These are phyloP conservation scores for Pseudogymnoascus sp. DNA, from an alignment of 2,329 filamentous ascomycete genomes.

Conservation along the genomic window DNA sequence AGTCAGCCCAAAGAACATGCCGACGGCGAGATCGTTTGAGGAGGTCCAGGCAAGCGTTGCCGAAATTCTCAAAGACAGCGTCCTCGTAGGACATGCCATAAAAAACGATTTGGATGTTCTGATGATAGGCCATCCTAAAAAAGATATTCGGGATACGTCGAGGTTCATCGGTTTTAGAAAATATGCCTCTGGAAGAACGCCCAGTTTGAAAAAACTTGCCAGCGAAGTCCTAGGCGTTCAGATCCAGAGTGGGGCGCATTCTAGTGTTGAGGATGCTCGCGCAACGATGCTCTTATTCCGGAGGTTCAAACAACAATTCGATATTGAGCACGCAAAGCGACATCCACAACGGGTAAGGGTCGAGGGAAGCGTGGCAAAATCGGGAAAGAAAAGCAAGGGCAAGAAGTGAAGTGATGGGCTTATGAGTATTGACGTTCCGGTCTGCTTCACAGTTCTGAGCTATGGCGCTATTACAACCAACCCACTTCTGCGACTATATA, in stretches of 20 bases:
- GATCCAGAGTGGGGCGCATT: constrained; percentile 57
- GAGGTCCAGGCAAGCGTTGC: constrained; percentile 69
- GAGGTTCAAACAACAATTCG: constrained; percentile 75
- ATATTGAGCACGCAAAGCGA: constrained; percentile 66
- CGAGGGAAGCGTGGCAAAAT: neutral
- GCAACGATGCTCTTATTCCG: constrained; percentile 86
- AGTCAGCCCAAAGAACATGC: constrained; percentile 67
- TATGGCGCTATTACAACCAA: neutral
- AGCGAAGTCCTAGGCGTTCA: constrained; percentile 50
- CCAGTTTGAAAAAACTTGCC: constrained; percentile 54
- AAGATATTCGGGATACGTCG: constrained; percentile 78
- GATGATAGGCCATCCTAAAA: constrained; percentile 67
- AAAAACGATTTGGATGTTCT: constrained; percentile 70
- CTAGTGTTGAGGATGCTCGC: constrained; percentile 70
- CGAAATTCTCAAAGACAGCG: constrained; percentile 58
- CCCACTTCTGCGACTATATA: neutral
- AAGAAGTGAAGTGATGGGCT: constrained; percentile 27
- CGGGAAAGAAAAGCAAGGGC: constrained; percentile 34
- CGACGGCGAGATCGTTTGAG: constrained; percentile 60
- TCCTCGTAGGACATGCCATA: constrained; percentile 78
- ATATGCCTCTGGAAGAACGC: constrained; percentile 59
- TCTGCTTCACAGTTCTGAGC: neutral
- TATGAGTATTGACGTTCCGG: neutral
- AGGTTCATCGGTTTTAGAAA: constrained; percentile 68
- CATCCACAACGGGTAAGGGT: constrained; percentile 40